Evolutionary conservation across 345 rosid species (phyloP).

Genomic region (Camelina hispida): DNA sequence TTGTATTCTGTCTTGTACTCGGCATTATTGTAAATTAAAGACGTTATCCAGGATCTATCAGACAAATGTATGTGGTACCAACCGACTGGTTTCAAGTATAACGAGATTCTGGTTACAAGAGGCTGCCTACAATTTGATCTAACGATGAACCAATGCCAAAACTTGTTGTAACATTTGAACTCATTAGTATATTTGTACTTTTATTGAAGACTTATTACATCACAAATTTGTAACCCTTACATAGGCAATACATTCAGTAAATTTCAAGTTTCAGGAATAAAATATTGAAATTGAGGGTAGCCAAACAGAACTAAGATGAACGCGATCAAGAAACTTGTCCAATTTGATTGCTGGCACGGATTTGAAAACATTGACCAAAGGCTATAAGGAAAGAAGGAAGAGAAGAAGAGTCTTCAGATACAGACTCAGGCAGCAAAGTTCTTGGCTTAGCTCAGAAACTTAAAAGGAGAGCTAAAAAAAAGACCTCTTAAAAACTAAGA

Average conservation of each 20-base stretch:
- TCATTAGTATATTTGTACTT: too few species aligned
- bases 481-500: conserved; percentile 35
- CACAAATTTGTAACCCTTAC: too few species aligned
- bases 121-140: background rate
- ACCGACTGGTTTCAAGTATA: background rate
- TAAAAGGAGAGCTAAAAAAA: conserved; percentile 31
- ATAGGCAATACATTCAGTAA: too few species aligned
- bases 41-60: conserved; percentile 13
- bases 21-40: conserved; percentile 41
- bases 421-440: conserved; percentile 45
- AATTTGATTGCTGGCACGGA: conserved; percentile 27
- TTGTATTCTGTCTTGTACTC: conserved; percentile 20
- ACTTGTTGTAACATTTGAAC: background rate
- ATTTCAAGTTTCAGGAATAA: too few species aligned
- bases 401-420: conserved; percentile 41
- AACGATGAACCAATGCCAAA: background rate
- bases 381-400: conserved; percentile 24
- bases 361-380: conserved; percentile 35
- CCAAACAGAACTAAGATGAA: background rate
- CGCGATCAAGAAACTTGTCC: conserved; percentile 15
- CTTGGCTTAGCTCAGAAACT: conserved; percentile 40
- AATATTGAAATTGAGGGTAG: background rate
- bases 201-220: too few species aligned
- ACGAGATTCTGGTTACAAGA: background rate
- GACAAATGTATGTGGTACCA: conserved; percentile 5